phyloP scores from a whole-genome alignment of 2,329 filamentous ascomycete genomes.

The Lachnellula arida region DNA sequence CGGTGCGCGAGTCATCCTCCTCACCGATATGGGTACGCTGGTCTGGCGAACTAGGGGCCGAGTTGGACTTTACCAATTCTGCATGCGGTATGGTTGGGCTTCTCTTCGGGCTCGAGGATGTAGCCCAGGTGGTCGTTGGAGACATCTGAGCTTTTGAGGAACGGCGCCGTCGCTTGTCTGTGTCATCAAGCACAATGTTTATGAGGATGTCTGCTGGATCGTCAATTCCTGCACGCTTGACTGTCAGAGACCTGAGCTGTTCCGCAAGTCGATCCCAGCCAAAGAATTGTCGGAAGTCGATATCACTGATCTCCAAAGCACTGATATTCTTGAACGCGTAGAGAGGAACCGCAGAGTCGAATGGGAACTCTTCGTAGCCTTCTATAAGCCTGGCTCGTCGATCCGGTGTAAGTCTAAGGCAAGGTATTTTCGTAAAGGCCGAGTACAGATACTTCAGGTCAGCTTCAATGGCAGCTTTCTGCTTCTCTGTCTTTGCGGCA shows the following conservation, averaged over 20 bases:
- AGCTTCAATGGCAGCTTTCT: slow-evolving; percentile 77
- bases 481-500: slow-evolving; percentile 78
- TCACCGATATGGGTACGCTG: slow-evolving; percentile 31
- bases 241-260: slow-evolving; percentile 80
- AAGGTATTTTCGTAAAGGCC: slow-evolving; percentile 96
- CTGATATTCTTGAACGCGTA: slow-evolving; percentile 96
- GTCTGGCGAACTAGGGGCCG: slow-evolving; percentile 47
- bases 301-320: slow-evolving; percentile 86
- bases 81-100: slow-evolving; percentile 61
- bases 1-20: slow-evolving; percentile 20
- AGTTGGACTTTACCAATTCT: slow-evolving; percentile 63
- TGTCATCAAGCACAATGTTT: slow-evolving; percentile 92
- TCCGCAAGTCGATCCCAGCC: slow-evolving; percentile 95
- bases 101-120: slow-evolving; percentile 51
- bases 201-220: slow-evolving; percentile 87
- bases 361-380: slow-evolving; percentile 96
- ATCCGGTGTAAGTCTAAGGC: slow-evolving; percentile 83
- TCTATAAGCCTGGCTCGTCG: slow-evolving; percentile 84
- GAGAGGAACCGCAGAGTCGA: slow-evolving; percentile 94
- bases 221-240: slow-evolving; percentile 83
- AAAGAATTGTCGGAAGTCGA: slow-evolving; percentile 95
- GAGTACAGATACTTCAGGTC: slow-evolving; percentile 97
- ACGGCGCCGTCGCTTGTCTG: slow-evolving; percentile 83
- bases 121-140: slow-evolving; percentile 66
- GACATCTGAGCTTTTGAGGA: slow-evolving; percentile 83